Conservation (phyloP, 148 eudicot species). For the Camellia japonica region DNA sequence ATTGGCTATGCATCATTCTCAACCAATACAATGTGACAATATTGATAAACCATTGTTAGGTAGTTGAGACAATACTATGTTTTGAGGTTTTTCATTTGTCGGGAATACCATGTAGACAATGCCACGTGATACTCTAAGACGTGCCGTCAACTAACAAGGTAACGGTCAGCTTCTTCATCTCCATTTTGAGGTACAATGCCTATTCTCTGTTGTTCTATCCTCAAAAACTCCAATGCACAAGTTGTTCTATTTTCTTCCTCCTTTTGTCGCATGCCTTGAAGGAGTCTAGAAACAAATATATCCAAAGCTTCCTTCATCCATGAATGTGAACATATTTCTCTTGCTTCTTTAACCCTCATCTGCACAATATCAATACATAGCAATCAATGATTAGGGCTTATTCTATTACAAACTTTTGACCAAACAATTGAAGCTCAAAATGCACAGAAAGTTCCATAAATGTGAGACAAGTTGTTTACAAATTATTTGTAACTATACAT, state of each 20-base stretch:
- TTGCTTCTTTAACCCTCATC: slow-evolving; percentile 42
- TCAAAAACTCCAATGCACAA: slow-evolving; percentile 2
- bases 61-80: neutral
- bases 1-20: too few relatives aligned
- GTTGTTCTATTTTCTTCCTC: neutral
- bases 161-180: slow-evolving; percentile 7
- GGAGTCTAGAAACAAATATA: slow-evolving; percentile 14
- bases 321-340: slow-evolving; percentile 26
- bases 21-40: neutral
- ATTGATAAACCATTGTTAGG: neutral
- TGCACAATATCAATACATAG: slow-evolving; percentile 10
- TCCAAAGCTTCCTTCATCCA: slow-evolving; percentile 66
- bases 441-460: neutral
- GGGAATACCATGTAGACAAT: too few relatives aligned
- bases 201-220: slow-evolving; percentile 13
- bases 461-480: too few relatives aligned
- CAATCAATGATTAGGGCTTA: neutral
- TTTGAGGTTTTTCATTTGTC: too few relatives aligned
- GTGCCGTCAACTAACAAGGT: neutral
- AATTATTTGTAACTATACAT: too few relatives aligned
- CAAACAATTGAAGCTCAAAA: neutral
- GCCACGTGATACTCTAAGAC: too few relatives aligned
- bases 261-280: neutral
- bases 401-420: neutral
- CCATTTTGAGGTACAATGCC: slow-evolving; percentile 12